Percentiles rank a stretch among this genome's conserved stretches.
Conservation (phyloP, 148 eudicot genomes). For the Mesembryanthemum crystallinum region DNA sequence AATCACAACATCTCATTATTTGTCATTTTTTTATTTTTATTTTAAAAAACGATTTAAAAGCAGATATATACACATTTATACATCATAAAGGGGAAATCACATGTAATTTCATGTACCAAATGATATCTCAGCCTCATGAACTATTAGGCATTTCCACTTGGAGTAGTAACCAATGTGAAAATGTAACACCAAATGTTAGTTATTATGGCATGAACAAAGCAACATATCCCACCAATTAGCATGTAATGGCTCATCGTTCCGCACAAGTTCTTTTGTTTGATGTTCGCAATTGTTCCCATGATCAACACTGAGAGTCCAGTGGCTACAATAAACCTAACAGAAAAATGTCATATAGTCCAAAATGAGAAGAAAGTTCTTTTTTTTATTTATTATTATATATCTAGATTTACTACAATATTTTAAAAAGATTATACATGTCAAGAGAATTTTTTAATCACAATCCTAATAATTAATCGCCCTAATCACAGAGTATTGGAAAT, state of each 20-base stretch:
- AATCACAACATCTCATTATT: too few relatives aligned
- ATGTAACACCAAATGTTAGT: background rate
- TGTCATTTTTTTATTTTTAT: too few relatives aligned
- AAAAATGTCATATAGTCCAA: background rate
- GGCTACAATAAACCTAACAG: background rate
- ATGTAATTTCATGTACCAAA: too few relatives aligned
- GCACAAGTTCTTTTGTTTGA: background rate
- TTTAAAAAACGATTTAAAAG: too few relatives aligned
- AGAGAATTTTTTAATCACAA: too few relatives aligned
- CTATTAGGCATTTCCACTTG: background rate
- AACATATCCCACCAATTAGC: conserved; percentile 3
- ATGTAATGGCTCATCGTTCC: background rate
- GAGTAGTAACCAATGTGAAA: background rate
- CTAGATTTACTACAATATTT: too few relatives aligned
- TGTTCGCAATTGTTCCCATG: background rate
- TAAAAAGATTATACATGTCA: too few relatives aligned
- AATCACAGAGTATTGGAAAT: background rate
- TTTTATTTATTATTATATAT: background rate
- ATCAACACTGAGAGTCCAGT: background rate
- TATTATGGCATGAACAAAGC: background rate
- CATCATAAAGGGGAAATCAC: too few relatives aligned
- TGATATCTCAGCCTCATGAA: too few relatives aligned
- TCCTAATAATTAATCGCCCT: too few relatives aligned
- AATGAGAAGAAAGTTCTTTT: background rate
- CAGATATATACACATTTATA: too few relatives aligned